Evolutionary conservation across 768 basidiomycete species (phyloP).

Genomic region (Dictyophora rubrovolvata): DNA sequence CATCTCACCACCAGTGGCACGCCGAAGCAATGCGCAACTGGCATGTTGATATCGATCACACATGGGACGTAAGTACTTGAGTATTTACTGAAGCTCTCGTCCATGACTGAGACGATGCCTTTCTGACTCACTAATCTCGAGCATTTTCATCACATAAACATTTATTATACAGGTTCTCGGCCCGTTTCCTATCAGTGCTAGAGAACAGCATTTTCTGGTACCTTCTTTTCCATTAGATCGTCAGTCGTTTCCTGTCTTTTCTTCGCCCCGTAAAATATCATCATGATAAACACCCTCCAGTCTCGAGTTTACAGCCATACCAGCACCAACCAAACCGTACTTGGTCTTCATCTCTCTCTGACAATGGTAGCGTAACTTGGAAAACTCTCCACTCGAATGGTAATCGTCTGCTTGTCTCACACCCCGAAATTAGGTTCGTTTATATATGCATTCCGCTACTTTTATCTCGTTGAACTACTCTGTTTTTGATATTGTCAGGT

Average conservation of each 20-base stretch:
- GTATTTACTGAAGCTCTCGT: too few species aligned
- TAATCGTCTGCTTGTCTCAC: conserved; percentile 45
- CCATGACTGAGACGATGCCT: too few species aligned
- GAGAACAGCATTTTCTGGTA: conserved; percentile 76
- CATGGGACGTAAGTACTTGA: conserved; percentile 21
- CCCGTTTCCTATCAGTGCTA: conserved; percentile 74
- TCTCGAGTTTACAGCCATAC: conserved; percentile 22
- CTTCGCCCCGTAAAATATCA: neutral
- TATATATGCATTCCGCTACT: neutral
- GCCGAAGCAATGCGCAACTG: conserved; percentile 9
- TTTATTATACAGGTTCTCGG: conserved; percentile 55
- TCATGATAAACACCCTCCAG: conserved; percentile 32
- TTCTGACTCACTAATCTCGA: conserved; percentile 1
- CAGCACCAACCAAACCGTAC: conserved; percentile 29
- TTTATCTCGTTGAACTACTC: neutral
- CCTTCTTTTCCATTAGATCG: conserved; percentile 64
- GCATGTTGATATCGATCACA: conserved; percentile 14
- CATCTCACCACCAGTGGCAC: neutral
- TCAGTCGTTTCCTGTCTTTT: conserved; percentile 23
- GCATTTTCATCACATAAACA: too few species aligned
- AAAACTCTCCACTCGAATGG: conserved; percentile 29
- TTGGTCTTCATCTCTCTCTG: conserved; percentile 64
- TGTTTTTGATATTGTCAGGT: conserved; percentile 31
- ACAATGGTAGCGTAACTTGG: conserved; percentile 54
- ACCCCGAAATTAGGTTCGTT: conserved; percentile 47